These are phyloP conservation scores for Aureobasidium sp. DNA, from an alignment of 2,329 filamentous ascomycete species.

Conservation along the genomic window DNA sequence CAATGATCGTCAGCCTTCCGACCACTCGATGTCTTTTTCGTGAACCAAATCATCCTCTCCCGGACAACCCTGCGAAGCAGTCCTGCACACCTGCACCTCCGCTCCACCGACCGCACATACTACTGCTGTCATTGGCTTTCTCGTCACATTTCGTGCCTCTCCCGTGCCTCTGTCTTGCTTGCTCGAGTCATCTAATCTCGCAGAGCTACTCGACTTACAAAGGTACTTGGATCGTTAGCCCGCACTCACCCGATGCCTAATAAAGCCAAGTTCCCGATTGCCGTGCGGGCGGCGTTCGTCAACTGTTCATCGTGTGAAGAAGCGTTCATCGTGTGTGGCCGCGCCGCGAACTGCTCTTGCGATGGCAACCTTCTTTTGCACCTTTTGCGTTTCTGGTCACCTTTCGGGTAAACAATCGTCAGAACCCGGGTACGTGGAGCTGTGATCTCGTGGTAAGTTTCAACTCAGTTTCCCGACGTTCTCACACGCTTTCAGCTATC, in stretches of 20 bases:
- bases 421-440: neutral
- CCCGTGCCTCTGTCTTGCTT: neutral
- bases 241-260: neutral
- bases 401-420: neutral
- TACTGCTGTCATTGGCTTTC: neutral
- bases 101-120: neutral
- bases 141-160: neutral
- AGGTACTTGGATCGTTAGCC: neutral
- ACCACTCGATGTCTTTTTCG: neutral
- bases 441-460: neutral
- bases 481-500: neutral
- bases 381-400: neutral
- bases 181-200: neutral
- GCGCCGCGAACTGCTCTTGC: conserved; percentile 7
- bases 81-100: neutral
- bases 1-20: neutral
- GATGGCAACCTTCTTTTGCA: neutral
- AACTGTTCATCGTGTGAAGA: neutral
- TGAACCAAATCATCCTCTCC: neutral
- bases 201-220: neutral
- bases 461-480: neutral
- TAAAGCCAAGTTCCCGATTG: neutral
- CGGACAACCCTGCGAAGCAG: neutral
- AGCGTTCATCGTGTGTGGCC: neutral
- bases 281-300: conserved; percentile 10